Percentiles rank a stretch among this genome's conserved stretches.
Conservation (phyloP, 2,329 filamentous ascomycete genomes). For the Phaeosphaeria sp. region DNA sequence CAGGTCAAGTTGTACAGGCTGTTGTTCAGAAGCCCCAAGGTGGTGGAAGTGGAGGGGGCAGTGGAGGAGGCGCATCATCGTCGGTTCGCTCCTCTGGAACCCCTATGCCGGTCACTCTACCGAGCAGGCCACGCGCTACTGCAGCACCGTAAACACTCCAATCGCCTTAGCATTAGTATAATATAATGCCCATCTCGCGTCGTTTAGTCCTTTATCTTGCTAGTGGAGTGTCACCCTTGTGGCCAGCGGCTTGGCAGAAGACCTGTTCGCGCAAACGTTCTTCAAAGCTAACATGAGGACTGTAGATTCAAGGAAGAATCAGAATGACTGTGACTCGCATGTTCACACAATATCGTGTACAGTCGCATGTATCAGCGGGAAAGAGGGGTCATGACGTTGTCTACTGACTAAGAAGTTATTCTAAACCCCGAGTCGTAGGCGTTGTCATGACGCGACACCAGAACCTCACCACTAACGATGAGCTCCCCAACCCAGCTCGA, state of each 20-base stretch:
- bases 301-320: too few species aligned
- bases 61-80: slow-evolving; percentile 5
- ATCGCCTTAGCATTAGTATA: slow-evolving; percentile 7
- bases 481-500: too few species aligned
- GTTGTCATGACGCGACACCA: too few species aligned
- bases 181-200: slow-evolving; percentile 10
- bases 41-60: slow-evolving; percentile 16
- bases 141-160: background rate
- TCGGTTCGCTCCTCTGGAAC: slow-evolving; percentile 28
- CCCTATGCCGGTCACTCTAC: slow-evolving; percentile 32
- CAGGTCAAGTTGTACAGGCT: slow-evolving; percentile 62
- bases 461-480: too few species aligned
- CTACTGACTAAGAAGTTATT: too few species aligned
- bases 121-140: background rate
- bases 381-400: too few species aligned
- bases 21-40: slow-evolving; percentile 45
- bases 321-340: too few species aligned
- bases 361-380: too few species aligned
- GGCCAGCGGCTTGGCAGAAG: background rate
- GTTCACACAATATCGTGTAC: too few species aligned
- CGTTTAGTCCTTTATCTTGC: background rate
- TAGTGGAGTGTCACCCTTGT: background rate
- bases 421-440: too few species aligned
- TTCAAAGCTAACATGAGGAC: background rate
- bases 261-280: background rate